Evolutionary conservation across 148 eudicot species (phyloP).

Genomic region (Polygonum aviculare): DNA sequence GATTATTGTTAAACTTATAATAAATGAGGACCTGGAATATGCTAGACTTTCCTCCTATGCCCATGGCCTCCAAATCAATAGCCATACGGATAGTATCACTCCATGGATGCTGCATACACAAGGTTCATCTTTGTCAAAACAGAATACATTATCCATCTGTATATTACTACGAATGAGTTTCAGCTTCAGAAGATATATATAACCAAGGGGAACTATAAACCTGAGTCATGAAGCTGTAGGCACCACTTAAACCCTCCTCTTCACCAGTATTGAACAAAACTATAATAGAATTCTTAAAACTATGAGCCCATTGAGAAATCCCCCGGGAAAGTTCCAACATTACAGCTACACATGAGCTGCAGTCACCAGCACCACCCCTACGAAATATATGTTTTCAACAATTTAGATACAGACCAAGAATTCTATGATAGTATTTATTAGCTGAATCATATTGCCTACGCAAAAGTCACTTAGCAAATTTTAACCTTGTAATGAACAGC

Average conservation of each 20-base stretch:
- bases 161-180: neutral
- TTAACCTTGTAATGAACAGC: neutral
- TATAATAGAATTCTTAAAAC: constrained; percentile 73
- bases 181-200: constrained; percentile 1
- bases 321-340: constrained; percentile 97
- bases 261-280: constrained; percentile 94
- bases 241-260: constrained; percentile 95
- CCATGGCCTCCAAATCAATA: constrained; percentile 96
- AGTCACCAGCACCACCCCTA: constrained; percentile 99
- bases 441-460: neutral
- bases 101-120: constrained; percentile 83
- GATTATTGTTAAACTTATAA: neutral
- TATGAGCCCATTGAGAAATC: constrained; percentile 92
- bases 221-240: constrained; percentile 96
- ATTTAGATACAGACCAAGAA: neutral
- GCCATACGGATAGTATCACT: constrained; percentile 74
- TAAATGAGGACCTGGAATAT: constrained; percentile 65
- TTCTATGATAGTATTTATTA: neutral
- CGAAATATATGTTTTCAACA: constrained; percentile 9
- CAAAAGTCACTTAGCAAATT: neutral
- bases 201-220: constrained; percentile 23
- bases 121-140: constrained; percentile 9
- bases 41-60: constrained; percentile 75
- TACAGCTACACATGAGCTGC: constrained; percentile 93
- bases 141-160: neutral